Conservation (phyloP, 176 grass and related monocot species). For the Bromus sterilis region DNA sequence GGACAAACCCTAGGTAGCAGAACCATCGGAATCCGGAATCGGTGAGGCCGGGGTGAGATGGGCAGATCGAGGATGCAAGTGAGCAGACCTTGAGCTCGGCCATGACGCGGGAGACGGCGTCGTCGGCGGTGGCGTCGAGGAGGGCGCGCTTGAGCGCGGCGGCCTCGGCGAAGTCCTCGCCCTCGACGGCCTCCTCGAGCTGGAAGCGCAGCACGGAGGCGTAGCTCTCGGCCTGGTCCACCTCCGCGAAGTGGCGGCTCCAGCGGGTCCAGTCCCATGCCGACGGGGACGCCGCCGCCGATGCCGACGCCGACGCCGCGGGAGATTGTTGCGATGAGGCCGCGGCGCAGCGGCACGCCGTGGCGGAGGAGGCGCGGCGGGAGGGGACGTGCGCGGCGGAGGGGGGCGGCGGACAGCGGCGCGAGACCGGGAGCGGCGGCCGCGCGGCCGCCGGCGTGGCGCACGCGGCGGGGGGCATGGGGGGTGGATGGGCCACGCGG, state of each 20-base stretch:
- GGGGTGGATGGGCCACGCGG: neutral
- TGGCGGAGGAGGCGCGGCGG: constrained; percentile 1
- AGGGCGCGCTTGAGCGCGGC: constrained; percentile 62
- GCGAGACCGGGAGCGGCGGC: constrained; percentile 8
- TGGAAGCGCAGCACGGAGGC: constrained; percentile 85
- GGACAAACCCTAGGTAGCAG: neutral
- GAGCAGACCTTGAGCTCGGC: constrained; percentile 67
- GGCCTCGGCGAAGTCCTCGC: constrained; percentile 80
- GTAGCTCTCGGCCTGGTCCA: constrained; percentile 77
- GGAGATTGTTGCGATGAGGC: constrained; percentile 14
- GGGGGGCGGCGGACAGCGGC: constrained; percentile 20
- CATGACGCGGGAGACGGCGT: constrained; percentile 64
- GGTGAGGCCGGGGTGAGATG: neutral
- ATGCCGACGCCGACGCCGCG: neutral
- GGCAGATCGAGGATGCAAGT: neutral
- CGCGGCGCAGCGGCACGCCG: constrained; percentile 20
- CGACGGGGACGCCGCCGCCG: constrained; percentile 6
- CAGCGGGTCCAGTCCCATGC: constrained; percentile 85
- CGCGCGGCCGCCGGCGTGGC: constrained; percentile 43
- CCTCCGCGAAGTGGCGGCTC: constrained; percentile 81
- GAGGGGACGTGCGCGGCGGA: constrained; percentile 10
- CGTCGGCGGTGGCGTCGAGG: constrained; percentile 42
- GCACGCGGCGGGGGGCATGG: constrained; percentile 31
- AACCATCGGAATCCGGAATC: neutral
- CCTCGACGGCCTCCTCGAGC: constrained; percentile 93